Evolutionary conservation across 805 yeast species (phyloP).

Genomic region (Teunomyces atbi): DNA sequence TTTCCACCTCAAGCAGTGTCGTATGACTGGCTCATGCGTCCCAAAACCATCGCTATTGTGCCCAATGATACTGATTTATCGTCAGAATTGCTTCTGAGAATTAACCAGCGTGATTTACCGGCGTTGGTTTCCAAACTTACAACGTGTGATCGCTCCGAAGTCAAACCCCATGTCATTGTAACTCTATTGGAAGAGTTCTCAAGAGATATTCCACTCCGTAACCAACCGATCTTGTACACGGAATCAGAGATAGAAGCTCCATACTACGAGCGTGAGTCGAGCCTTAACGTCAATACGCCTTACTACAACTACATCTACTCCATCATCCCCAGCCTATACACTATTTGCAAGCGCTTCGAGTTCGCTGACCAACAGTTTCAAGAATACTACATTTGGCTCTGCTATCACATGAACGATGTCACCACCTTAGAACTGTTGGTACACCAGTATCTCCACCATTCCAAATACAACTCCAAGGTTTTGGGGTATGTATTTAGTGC

Average conservation of each 20-base stretch:
- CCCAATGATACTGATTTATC: neutral
- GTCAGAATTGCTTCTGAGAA: neutral
- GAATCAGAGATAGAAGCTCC: constrained; percentile 9
- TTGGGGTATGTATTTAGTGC: constrained; percentile 29
- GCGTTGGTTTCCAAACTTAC: constrained; percentile 1
- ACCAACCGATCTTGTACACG: neutral
- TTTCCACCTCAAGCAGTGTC: neutral
- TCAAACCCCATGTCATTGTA: constrained; percentile 5
- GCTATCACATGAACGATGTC: constrained; percentile 36
- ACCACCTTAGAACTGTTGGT: constrained; percentile 20
- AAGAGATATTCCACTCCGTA: neutral
- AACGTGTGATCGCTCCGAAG: neutral
- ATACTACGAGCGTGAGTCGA: constrained; percentile 4
- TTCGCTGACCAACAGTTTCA: constrained; percentile 6
- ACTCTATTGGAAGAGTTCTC: constrained; percentile 4
- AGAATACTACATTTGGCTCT: constrained; percentile 30
- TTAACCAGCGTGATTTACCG: neutral
- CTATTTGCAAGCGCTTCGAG: constrained; percentile 16
- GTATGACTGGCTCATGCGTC: constrained; percentile 3
- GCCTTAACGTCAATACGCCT: constrained; percentile 6
- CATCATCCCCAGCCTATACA: constrained; percentile 22
- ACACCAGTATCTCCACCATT: constrained; percentile 18
- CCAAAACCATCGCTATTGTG: neutral
- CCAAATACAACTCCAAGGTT: constrained; percentile 21
- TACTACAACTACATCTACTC: constrained; percentile 11